Evolutionary conservation across 352 stramenopile species (phyloP), one percentile per base, ranked within the genome.

Genomic region (Phytophthora melonis): DNA sequence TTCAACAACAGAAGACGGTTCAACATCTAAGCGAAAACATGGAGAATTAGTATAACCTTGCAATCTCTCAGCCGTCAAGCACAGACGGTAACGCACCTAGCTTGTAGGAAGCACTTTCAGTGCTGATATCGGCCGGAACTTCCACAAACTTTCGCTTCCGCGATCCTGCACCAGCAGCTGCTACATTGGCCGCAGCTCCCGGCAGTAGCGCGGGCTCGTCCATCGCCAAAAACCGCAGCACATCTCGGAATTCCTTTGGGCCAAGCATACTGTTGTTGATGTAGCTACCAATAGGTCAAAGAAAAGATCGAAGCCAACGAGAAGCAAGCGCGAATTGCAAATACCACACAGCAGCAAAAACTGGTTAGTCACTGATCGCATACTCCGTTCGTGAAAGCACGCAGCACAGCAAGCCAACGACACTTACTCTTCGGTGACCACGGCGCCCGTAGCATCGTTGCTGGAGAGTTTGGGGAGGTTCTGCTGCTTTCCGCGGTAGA

Each of bases 101-200:
- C 60, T 82, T 79, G n/a, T 73, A 81, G 3, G 73, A 53, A 58
- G 30, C 27, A 23, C 16, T 52, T 8, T 66, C 62, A 2, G 63
- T 25, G 30, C 55, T 49, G 14, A 63, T 34, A 70, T 84, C 78
- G 1, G 69, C 65, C 6, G 75, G 68, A 5, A 95, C 87, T 75
- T 96, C 90, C 4, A 95, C 85, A 39, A 96, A 96, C 58, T 96
- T 96, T 11, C 90, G 80, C 70, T 96, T 96, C 9, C 88, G 77
- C 32, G 80, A 82, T 2, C 66, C 68, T 39, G 82, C 63, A 1
- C 65, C 71, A n/a, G 81, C 61, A 52, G 80, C 54, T 19, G 81
- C 70, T 9, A 79, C 72, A 50, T 84, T 72, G 1, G 67, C 82
- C 0, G 84, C 82, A 19, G 88, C 90, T 45, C 73, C 63, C 9